phyloP scores from a whole-genome alignment of 2,329 filamentous ascomycete species.

The Penicillium corylophilum region DNA sequence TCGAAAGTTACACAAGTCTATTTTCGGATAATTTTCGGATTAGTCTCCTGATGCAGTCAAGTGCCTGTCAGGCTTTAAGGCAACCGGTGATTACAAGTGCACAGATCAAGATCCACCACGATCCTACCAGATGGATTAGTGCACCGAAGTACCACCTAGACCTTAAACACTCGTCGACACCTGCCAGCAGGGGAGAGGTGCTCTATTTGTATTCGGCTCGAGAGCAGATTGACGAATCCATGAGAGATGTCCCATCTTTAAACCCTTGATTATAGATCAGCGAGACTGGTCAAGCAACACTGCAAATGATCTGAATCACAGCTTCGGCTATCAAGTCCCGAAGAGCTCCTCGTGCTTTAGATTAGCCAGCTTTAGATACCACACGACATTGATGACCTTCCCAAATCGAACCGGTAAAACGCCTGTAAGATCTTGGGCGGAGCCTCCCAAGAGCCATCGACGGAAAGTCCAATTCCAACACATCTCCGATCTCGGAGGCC shows the following conservation, averaged over 20 bases:
- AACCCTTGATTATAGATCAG: neutral
- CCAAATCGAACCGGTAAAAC: constrained; percentile 3
- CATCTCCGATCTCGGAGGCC: constrained; percentile 18
- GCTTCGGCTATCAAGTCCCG: neutral
- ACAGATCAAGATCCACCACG: neutral
- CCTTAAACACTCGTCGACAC: neutral
- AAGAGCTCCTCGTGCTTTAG: neutral
- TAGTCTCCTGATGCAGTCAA: constrained; percentile 2
- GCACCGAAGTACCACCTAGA: neutral
- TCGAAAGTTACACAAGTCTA: neutral
- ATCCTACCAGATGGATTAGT: neutral
- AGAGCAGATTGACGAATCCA: neutral
- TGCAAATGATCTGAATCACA: neutral
- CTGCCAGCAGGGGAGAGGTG: neutral
- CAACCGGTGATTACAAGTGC: neutral
- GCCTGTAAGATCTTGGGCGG: constrained; percentile 4
- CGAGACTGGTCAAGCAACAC: neutral
- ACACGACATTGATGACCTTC: neutral
- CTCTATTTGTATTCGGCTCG: neutral
- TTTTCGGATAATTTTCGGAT: constrained; percentile 5
- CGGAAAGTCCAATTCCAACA: neutral
- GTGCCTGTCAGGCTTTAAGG: neutral
- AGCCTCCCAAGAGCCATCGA: constrained; percentile 1
- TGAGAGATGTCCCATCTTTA: too few relatives aligned
- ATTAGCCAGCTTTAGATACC: neutral